Evolutionary conservation across 805 yeast species (phyloP), one percentile per base, ranked within the genome.

Genomic region (Ogataea minuta): DNA sequence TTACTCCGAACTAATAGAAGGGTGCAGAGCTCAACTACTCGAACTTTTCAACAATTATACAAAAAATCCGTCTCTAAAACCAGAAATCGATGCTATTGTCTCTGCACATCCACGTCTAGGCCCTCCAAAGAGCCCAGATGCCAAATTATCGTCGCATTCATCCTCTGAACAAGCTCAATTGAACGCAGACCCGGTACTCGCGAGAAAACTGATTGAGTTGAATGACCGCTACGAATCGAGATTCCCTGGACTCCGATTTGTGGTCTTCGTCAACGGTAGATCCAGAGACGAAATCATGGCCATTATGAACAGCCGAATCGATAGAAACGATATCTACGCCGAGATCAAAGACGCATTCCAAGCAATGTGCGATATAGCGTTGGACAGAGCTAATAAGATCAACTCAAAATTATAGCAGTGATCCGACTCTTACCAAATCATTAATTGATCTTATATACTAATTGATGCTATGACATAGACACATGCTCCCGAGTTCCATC

Each of bases 61-160:
- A 9, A 9, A 17, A 6, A 27, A 39, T 25, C 27, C 31, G 10
- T 14, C 36, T 15, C 41, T 41, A 16, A 37, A 34, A 21, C 30
- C 23, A 1, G 34, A 14, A 4, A 48, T 61, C 4, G 50, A 57
- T 30, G 64, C 72, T 27, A 87, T 90, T 41, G 77, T 90, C n/a
- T 81, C 86, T 1, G 95, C 96, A 0, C 97, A 89, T 63, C 97
- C 97, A 12, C 69, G 96, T 40, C 66, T 89, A 12, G 97, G 97
- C 0, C 85, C 84, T 3, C 68, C 79, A 3, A 63, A 56, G 44
- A 28, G 51, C 31, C 39, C 47, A n/a, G 20, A 39, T 16, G 36
- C 62, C 13, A 70, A 64, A 20, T 67, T 86, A 21, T 82, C 86
- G 6, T 66, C 61, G 4, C 90, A 84, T 53, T 84, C 95, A 2